phyloP scores from a whole-genome alignment of 352 stramenopile species.

The Phytopythium litorale region DNA sequence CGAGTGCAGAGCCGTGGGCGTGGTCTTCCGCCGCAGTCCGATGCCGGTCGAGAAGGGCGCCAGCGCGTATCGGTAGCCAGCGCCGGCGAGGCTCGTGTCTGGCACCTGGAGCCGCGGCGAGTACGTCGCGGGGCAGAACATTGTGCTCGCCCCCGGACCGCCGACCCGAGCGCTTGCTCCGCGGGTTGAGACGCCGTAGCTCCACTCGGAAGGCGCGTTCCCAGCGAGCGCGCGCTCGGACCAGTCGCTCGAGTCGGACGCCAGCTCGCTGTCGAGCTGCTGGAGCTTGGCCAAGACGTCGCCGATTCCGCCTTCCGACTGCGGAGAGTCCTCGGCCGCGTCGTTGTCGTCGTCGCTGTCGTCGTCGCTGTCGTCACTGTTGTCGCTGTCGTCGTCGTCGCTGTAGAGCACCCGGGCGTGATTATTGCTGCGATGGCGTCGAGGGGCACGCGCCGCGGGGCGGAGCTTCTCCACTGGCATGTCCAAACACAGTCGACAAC shows the following conservation, averaged over 20 bases:
- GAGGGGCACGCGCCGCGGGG: neutral
- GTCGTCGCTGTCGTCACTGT: conserved; percentile 4
- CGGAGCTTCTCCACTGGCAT: conserved; percentile 1
- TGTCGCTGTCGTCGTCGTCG: neutral
- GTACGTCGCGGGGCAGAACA: neutral
- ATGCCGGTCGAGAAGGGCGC: conserved; percentile 3
- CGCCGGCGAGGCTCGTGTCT: neutral
- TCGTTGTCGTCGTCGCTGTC: conserved; percentile 2
- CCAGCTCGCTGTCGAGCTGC: conserved; percentile 20
- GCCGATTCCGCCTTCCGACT: conserved; percentile 12
- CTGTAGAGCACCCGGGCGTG: neutral
- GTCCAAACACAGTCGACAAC: neutral
- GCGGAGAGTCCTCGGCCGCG: neutral
- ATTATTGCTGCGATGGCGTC: neutral
- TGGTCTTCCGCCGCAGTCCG: neutral
- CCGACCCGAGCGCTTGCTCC: neutral
- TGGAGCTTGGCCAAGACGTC: conserved; percentile 16
- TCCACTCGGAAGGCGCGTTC: neutral
- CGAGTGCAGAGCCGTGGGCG: neutral
- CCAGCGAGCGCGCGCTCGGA: neutral
- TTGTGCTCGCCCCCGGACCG: no score
- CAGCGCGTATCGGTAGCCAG: neutral
- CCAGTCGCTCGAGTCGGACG: conserved; percentile 16
- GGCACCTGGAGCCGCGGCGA: neutral
- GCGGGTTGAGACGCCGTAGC: neutral